Conservation (phyloP, 169 alveolate species). For the Plasmodium berghei region DNA sequence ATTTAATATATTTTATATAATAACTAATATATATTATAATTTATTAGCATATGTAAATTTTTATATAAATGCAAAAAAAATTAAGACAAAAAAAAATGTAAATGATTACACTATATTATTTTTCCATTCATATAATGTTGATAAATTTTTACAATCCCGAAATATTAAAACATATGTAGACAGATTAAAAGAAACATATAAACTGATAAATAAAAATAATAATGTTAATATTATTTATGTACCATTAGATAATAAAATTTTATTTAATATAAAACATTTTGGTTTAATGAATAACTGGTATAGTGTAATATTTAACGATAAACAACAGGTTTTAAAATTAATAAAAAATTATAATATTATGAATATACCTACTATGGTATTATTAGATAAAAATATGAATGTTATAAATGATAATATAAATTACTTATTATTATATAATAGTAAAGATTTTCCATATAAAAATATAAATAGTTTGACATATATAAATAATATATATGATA, state of each 20-base stretch:
- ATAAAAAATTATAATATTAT: constrained; percentile 62
- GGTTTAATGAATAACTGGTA: constrained; percentile 62
- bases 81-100: constrained; percentile 13
- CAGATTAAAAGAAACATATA: constrained; percentile 55
- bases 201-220: constrained; percentile 40
- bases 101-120: constrained; percentile 61
- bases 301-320: constrained; percentile 53
- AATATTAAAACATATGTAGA: constrained; percentile 66
- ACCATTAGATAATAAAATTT: constrained; percentile 52
- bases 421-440: constrained; percentile 56
- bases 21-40: constrained; percentile 39
- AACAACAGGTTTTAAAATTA: constrained; percentile 61
- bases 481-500: constrained; percentile 38
- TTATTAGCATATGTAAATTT: constrained; percentile 35
- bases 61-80: constrained; percentile 59
- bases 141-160: constrained; percentile 53
- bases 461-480: constrained; percentile 39
- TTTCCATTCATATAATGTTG: constrained; percentile 72
- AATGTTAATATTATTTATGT: constrained; percentile 39
- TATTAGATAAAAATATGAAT: constrained; percentile 68
- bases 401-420: constrained; percentile 60
- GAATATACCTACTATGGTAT: constrained; percentile 73
- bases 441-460: constrained; percentile 41
- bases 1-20: constrained; percentile 23
- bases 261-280: constrained; percentile 73